A percentile compares a stretch with the other conserved stretches of the same genome.
These are phyloP conservation scores for Lodderomyces metapsilosis DNA, from an alignment of 1,139 yeast species.

Conservation along the genomic window DNA sequence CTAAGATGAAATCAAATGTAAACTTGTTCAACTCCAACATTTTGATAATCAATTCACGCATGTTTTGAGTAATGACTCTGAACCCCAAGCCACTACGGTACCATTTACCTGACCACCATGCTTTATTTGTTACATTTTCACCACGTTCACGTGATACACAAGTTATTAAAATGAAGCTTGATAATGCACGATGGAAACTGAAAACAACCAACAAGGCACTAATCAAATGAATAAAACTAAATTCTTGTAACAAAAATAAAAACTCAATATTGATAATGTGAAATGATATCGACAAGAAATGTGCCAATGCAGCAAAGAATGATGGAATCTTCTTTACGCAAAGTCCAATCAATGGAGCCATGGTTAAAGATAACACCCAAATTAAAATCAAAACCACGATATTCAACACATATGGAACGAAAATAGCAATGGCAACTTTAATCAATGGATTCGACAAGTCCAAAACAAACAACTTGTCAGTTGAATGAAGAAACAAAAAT, in stretches of 20 bases:
- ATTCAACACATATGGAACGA: constrained; percentile 56
- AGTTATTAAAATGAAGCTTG: constrained; percentile 35
- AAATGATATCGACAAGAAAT: constrained; percentile 48
- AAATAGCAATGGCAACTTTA: constrained; percentile 49
- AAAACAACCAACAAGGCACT: constrained; percentile 58
- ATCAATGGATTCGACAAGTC: constrained; percentile 52
- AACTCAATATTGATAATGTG: constrained; percentile 59
- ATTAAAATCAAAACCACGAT: constrained; percentile 37
- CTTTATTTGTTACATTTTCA: constrained; percentile 54
- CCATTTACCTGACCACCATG: constrained; percentile 94
- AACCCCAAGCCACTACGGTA: constrained; percentile 56
- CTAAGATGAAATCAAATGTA: constrained; percentile 68
- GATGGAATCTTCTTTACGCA: constrained; percentile 39
- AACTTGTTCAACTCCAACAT: constrained; percentile 65
- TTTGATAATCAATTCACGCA: constrained; percentile 68
- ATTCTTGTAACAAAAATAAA: constrained; percentile 62
- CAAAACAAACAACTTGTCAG: constrained; percentile 53
- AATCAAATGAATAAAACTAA: constrained; percentile 57
- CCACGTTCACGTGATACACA: constrained; percentile 60
- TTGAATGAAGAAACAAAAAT: constrained; percentile 61
- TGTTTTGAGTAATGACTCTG: constrained; percentile 60
- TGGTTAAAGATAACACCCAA: constrained; percentile 46
- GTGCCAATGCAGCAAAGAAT: constrained; percentile 51
- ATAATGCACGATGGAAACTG: constrained; percentile 50
- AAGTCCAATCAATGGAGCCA: constrained; percentile 43